These are phyloP conservation scores for Chlamydomonas asymmetrica DNA, from an alignment of 139 green algal genomes.

Conservation along the genomic window DNA sequence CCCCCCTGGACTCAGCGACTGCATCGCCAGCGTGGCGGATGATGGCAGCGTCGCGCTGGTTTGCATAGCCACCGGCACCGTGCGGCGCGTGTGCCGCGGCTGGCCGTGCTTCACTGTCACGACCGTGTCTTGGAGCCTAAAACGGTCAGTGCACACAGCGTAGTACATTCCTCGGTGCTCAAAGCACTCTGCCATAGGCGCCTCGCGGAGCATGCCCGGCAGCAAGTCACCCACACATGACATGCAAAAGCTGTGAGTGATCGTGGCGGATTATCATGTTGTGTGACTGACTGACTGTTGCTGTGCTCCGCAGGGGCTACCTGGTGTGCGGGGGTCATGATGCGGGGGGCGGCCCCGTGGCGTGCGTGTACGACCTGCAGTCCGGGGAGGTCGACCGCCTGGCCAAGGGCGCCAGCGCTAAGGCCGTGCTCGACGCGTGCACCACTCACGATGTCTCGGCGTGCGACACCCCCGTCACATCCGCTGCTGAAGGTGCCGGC, in stretches of 20 bases:
- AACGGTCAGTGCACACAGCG: constrained; percentile 8
- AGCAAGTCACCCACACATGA: too few species aligned
- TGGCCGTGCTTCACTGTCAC: constrained; percentile 8
- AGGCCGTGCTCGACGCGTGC: background rate
- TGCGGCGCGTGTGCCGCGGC: constrained; percentile 7
- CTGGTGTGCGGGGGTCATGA: constrained; percentile 17
- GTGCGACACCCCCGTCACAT: background rate
- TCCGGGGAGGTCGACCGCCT: constrained; percentile 9
- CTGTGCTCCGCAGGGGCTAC: constrained; percentile 12
- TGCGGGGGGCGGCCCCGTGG: background rate
- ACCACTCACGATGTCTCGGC: background rate
- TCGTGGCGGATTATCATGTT: too few species aligned
- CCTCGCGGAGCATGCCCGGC: too few species aligned
- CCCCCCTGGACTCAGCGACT: background rate
- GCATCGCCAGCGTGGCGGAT: constrained; percentile 10
- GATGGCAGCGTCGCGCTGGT: constrained; percentile 22
- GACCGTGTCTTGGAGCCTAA: constrained; percentile 21
- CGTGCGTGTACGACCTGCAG: constrained; percentile 15
- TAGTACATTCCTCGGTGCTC: too few species aligned
- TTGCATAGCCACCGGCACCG: constrained; percentile 1
- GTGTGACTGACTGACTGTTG: background rate
- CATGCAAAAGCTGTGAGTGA: too few species aligned
- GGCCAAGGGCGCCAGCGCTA: background rate
- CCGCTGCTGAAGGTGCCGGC: background rate
- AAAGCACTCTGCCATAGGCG: too few species aligned